A percentile compares a stretch with the other conserved stretches of the same genome.
phyloP scores from a whole-genome alignment of 208 protist species.

The Herpetomonas samuelpessoai region DNA sequence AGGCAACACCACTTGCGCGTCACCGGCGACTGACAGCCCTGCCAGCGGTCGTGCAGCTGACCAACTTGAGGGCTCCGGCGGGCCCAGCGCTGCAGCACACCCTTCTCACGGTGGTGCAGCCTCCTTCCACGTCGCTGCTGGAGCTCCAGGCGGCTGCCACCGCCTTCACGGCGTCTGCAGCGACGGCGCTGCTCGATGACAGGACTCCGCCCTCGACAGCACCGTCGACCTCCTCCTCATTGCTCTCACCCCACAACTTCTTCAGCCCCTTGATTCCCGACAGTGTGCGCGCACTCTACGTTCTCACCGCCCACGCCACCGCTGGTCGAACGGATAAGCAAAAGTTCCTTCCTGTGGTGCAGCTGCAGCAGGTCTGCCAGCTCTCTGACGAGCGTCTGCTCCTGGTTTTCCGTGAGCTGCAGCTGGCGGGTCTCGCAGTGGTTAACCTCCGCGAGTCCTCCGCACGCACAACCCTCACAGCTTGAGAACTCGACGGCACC shows the following conservation, averaged over 20 bases:
- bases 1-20: neutral
- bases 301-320: constrained; percentile 51
- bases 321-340: constrained; percentile 20
- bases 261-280: constrained; percentile 48
- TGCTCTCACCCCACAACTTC: constrained; percentile 39
- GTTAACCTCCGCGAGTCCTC: constrained; percentile 38
- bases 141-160: constrained; percentile 28
- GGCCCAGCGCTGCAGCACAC: constrained; percentile 34
- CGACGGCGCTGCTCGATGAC: neutral
- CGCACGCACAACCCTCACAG: constrained; percentile 25
- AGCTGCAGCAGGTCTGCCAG: constrained; percentile 59
- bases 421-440: constrained; percentile 34
- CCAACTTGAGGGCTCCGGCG: constrained; percentile 11
- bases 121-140: constrained; percentile 41
- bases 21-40: neutral
- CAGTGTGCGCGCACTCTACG: constrained; percentile 50
- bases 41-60: constrained; percentile 4
- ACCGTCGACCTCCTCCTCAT: neutral
- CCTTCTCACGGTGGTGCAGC: constrained; percentile 33
- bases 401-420: constrained; percentile 46
- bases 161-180: neutral
- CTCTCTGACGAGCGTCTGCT: constrained; percentile 58
- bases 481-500: neutral
- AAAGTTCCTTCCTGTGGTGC: constrained; percentile 51
- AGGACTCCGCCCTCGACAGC: too few species aligned